Evolutionary conservation across 148 eudicot species (phyloP).

Genomic region (Fagopyrum tataricum): DNA sequence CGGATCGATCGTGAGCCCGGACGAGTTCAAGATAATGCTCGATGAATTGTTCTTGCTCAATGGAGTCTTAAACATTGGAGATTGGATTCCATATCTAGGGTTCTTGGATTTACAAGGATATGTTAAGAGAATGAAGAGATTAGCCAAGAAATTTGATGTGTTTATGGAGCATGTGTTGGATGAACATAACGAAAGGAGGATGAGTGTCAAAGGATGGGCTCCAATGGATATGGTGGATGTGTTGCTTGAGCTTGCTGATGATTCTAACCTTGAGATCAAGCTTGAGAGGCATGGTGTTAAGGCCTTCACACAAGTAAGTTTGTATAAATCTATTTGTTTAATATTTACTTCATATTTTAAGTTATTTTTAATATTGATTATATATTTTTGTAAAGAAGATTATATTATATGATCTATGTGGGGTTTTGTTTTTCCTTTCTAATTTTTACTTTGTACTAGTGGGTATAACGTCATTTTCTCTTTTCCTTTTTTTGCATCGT

Average conservation of each 20-base stretch:
- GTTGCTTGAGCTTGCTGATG: slow-evolving; percentile 65
- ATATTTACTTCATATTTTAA: not conserved
- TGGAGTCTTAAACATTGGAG: slow-evolving; percentile 84
- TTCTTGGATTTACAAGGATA: slow-evolving; percentile 86
- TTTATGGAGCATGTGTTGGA: slow-evolving; percentile 84
- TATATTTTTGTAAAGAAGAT: not conserved
- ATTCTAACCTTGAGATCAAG: slow-evolving; percentile 65
- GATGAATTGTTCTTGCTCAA: slow-evolving; percentile 82
- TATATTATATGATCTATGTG: not conserved
- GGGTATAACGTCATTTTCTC: no score
- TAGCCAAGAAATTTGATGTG: slow-evolving; percentile 70
- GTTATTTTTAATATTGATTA: not conserved
- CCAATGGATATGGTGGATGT: slow-evolving; percentile 83
- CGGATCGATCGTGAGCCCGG: slow-evolving; percentile 36
- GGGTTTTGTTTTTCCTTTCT: no score
- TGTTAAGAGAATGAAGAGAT: slow-evolving; percentile 79
- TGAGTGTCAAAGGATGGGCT: slow-evolving; percentile 21
- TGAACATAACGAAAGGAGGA: slow-evolving; percentile 55
- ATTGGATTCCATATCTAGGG: slow-evolving; percentile 61
- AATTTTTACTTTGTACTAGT: no score
- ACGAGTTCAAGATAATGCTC: slow-evolving; percentile 76
- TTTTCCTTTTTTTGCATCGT: no score
- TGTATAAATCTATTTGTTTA: not conserved
- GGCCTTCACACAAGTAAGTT: slow-evolving; percentile 72
- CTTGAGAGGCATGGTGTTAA: slow-evolving; percentile 83